Base-by-base conservation (phyloP, 2,329 filamentous ascomycete genomes). In the Didymella pomorum region DNA sequence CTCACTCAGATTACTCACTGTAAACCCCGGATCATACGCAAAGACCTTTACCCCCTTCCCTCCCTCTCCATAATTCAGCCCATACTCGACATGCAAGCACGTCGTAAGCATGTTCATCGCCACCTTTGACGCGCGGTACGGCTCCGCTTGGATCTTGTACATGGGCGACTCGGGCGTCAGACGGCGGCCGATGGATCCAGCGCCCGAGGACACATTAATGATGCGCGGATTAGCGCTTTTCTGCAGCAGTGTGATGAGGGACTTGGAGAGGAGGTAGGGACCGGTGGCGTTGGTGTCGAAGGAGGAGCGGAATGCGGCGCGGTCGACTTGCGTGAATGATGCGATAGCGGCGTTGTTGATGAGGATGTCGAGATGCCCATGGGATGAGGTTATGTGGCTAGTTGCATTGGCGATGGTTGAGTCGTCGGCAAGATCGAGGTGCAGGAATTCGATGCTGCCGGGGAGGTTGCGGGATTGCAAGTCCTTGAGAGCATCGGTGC, bases 351-450 rank as follows among this genome's bases (percentile, higher is more conserved):
- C 78, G 43, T 79, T 79, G 69, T 79, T 79, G 59, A 79, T 68
- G 1, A 79, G 68, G 5, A 74, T 63, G 52, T 78, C 74, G 25
- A 79, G 68, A 35, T 66, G 74, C 16, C 77, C 77, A 64, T 77
- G 67, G 12, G 64, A 52, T 5, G 48, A 20, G 9, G 62, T 25
- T n/a, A 74, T 73, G 1, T 60, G 53, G 4, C 67, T 55, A 8
- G 73, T 77, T 7, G 79, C 79, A 3, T 67, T 58, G 6, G 62
- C 58, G 63, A 83, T 80, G 35, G 79, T 79, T 4, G 73, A 71
- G 54, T 82, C 79, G 29, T 71, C 73, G 28, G 71, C 75, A 8
- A 82, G 66, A 63, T 83, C 80, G 16, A 83, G 76, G 26, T 74
- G 68, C 5, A 82, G 61, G 1, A 78, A 60, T 35, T 79, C 75